These are phyloP conservation scores for Dicorynia guianensis DNA, from an alignment of 306 rosid genomes.

Conservation along the genomic window DNA sequence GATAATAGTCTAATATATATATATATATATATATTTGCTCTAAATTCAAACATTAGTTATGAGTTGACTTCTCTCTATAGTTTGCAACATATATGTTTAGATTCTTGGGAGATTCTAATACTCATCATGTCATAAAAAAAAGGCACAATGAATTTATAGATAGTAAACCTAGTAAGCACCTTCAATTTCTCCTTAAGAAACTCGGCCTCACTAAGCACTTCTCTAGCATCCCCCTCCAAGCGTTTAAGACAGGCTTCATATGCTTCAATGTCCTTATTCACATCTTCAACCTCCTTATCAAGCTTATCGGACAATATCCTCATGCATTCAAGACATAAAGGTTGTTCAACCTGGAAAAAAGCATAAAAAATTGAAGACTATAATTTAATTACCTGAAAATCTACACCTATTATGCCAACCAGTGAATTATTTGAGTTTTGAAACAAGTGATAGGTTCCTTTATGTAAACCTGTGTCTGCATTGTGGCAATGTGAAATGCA, in stretches of 20 bases:
- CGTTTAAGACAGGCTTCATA: conserved; percentile 89
- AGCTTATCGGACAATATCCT: conserved; percentile 89
- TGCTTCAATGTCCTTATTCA: conserved; percentile 84
- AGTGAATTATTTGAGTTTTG: neutral
- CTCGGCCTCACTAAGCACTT: conserved; percentile 89
- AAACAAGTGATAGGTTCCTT: conserved; percentile 14
- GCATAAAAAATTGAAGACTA: conserved; percentile 25
- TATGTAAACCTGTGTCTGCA: conserved; percentile 82
- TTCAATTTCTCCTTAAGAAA: conserved; percentile 89
- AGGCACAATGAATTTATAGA: conserved; percentile 27
- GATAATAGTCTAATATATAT: neutral
- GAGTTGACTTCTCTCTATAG: conserved; percentile 20
- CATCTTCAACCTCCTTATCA: conserved; percentile 95
- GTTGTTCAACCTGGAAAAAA: conserved; percentile 86
- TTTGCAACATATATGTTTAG: neutral
- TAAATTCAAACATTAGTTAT: conserved; percentile 16
- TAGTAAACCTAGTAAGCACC: conserved; percentile 58
- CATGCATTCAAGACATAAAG: conserved; percentile 98
- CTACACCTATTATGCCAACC: neutral
- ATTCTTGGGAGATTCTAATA: conserved; percentile 15
- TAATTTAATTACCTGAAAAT: conserved; percentile 4
- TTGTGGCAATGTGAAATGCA: conserved; percentile 95
- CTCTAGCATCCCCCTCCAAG: conserved; percentile 82
- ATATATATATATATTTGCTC: neutral
- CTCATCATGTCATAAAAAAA: neutral